phyloP scores from a whole-genome alignment of 116 monocot genomes.

The Trichopus zeylanicus region DNA sequence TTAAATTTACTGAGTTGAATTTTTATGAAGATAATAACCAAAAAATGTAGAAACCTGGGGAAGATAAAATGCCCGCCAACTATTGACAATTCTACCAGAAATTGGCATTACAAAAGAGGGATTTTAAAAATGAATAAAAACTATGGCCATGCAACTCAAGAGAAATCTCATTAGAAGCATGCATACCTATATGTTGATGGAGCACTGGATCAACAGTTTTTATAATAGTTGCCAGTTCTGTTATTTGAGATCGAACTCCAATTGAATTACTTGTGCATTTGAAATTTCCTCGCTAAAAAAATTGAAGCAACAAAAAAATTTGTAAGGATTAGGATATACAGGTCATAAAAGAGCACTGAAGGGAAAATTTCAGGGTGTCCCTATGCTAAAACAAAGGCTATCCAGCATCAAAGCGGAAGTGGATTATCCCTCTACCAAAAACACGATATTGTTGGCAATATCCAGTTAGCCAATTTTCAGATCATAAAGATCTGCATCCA shows the following conservation, averaged over 20 bases:
- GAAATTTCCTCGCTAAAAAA: conserved; percentile 76
- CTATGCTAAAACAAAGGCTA: too few relatives aligned
- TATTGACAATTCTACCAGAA: not conserved
- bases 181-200: conserved; percentile 79
- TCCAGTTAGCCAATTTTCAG: too few relatives aligned
- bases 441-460: too few relatives aligned
- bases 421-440: too few relatives aligned
- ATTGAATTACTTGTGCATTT: conserved; percentile 56
- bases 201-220: conserved; percentile 78
- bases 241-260: conserved; percentile 81
- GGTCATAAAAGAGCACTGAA: too few relatives aligned
- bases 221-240: conserved; percentile 43
- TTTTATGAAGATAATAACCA: too few relatives aligned
- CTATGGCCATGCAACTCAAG: not conserved
- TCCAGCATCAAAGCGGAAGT: too few relatives aligned
- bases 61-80: too few relatives aligned
- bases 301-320: conserved; percentile 7
- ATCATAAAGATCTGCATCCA: too few relatives aligned
- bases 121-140: not conserved
- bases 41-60: too few relatives aligned
- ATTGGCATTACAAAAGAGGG: not conserved
- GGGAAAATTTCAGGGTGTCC: too few relatives aligned
- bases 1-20: too few relatives aligned
- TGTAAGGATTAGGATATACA: not conserved
- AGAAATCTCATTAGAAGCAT: not conserved